A percentile compares a stretch with the other conserved stretches of the same genome.
These are phyloP conservation scores for Oryza rufipogon DNA, from an alignment of 176 grass and related monocot species.

Conservation along the genomic window DNA sequence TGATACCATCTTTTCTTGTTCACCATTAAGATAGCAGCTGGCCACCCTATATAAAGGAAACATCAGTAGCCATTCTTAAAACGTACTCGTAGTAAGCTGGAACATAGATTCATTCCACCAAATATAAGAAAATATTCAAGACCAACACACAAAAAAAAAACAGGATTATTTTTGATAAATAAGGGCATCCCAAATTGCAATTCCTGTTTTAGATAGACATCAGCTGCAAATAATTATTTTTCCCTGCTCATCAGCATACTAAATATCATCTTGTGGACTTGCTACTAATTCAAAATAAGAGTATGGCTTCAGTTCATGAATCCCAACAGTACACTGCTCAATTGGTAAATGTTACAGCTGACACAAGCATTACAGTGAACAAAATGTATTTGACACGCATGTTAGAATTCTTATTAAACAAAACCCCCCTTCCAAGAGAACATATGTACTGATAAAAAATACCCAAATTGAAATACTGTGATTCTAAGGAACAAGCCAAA, in stretches of 20 bases:
- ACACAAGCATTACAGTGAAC: background rate
- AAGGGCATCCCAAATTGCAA: background rate
- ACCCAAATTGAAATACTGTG: background rate
- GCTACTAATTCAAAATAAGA: background rate
- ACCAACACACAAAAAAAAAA: background rate
- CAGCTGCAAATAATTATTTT: background rate
- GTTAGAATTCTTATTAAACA: background rate
- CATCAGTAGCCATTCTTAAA: slow-evolving; percentile 25
- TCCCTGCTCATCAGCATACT: background rate
- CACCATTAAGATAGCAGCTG: slow-evolving; percentile 88
- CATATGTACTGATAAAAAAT: background rate
- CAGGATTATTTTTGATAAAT: background rate
- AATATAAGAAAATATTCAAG: slow-evolving; percentile 18
- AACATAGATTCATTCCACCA: background rate
- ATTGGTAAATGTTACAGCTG: too few species aligned
- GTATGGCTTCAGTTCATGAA: background rate
- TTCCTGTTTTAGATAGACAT: slow-evolving; percentile 4
- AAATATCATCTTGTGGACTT: background rate
- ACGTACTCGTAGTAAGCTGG: background rate
- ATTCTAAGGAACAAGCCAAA: slow-evolving; percentile 7
- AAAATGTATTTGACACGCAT: background rate
- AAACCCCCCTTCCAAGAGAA: background rate
- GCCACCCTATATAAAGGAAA: slow-evolving; percentile 68
- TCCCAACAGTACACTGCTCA: background rate
- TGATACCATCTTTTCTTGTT: slow-evolving; percentile 80